Evolutionary conservation across 2,329 filamentous ascomycete genomes (phyloP).

Genomic region (Botrytis squamosa): DNA sequence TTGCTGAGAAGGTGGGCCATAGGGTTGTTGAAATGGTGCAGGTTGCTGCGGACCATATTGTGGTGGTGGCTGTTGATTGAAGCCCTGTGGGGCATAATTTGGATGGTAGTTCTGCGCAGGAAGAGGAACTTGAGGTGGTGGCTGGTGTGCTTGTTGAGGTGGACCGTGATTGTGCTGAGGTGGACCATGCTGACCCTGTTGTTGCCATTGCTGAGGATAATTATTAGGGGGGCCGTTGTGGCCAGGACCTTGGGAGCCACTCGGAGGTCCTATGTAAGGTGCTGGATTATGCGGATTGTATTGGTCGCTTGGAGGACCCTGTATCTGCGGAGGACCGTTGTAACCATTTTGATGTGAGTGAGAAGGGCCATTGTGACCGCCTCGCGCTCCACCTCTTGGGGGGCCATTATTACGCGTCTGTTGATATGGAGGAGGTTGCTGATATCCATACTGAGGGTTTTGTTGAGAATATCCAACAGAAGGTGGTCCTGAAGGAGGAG

Average conservation of each 20-base stretch:
- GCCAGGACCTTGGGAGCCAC: constrained; percentile 30
- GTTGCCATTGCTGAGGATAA: constrained; percentile 36
- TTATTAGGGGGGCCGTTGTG: constrained; percentile 29
- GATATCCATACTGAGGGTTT: constrained; percentile 35
- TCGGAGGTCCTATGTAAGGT: constrained; percentile 40
- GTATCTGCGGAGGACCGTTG: constrained; percentile 32
- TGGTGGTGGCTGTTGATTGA: constrained; percentile 40
- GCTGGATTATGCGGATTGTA: constrained; percentile 36
- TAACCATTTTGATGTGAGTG: constrained; percentile 35
- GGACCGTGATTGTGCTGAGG: constrained; percentile 35
- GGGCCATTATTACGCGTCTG: constrained; percentile 37
- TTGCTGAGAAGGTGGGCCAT: constrained; percentile 39
- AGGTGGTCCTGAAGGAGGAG: constrained; percentile 36
- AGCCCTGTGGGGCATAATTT: constrained; percentile 57
- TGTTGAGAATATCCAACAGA: constrained; percentile 33
- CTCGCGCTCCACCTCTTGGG: constrained; percentile 37
- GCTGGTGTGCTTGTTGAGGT: constrained; percentile 33
- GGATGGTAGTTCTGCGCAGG: constrained; percentile 57
- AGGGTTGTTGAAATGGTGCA: constrained; percentile 39
- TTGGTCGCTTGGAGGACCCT: constrained; percentile 31
- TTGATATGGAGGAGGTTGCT: constrained; percentile 33
- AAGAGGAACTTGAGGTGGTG: constrained; percentile 44
- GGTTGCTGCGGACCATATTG: constrained; percentile 41
- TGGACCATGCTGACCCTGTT: constrained; percentile 23
- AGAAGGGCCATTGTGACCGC: constrained; percentile 33